Evolutionary conservation across 495 filamentous ascomycete species (phyloP).

Genomic region (Tirmania nivea): DNA sequence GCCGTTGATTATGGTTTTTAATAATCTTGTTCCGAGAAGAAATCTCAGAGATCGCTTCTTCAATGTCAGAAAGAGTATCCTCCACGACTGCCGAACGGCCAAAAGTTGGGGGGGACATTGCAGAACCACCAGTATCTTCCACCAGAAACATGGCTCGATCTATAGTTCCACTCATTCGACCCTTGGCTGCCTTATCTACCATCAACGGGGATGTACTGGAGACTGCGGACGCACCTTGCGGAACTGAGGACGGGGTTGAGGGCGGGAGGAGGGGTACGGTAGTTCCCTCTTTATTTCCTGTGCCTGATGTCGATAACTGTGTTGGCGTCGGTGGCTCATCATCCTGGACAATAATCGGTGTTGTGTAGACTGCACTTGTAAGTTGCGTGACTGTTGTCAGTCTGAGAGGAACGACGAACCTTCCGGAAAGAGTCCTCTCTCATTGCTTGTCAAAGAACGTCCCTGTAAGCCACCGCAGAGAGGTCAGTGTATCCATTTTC

Average conservation of each 20-base stretch:
- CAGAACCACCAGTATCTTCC: neutral
- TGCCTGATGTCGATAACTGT: neutral
- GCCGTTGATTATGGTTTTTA: conserved; percentile 30
- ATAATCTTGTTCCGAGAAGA: conserved; percentile 9
- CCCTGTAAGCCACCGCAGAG: conserved; percentile 6
- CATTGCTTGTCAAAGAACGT: conserved; percentile 12
- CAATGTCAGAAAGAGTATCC: conserved; percentile 88
- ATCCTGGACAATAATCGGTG: neutral
- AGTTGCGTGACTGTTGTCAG: neutral
- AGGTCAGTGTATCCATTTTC: neutral
- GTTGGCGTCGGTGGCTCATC: neutral
- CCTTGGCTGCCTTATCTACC: neutral
- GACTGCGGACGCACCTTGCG: neutral
- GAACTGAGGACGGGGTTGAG: neutral
- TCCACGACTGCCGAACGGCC: conserved; percentile 42
- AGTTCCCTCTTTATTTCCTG: neutral
- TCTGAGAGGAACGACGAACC: conserved; percentile 5
- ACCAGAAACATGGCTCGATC: neutral
- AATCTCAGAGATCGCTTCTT: conserved; percentile 95
- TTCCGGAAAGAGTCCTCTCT: conserved; percentile 17
- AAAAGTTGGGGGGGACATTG: neutral
- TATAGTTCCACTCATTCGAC: neutral
- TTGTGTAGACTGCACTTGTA: neutral
- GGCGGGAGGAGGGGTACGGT: neutral
- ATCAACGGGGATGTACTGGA: neutral